Conservation (phyloP, 352 stramenopile species). For the Pythium periplocum region DNA sequence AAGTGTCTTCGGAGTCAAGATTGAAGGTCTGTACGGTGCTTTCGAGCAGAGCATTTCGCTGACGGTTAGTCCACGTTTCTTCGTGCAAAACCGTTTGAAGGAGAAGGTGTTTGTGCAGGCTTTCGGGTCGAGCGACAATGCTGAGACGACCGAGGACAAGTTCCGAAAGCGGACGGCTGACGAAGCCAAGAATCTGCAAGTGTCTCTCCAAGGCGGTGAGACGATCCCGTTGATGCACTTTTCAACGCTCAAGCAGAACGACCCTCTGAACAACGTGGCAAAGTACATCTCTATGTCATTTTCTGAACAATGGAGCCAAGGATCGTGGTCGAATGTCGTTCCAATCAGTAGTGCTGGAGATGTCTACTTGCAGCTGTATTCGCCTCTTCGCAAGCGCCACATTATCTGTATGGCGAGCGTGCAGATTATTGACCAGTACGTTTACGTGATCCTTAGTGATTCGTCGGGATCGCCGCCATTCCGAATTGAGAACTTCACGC, state of each 20-base stretch:
- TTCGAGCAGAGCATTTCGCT: constrained; percentile 75
- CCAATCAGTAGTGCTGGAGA: constrained; percentile 75
- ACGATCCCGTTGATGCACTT: constrained; percentile 78
- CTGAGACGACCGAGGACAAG: constrained; percentile 55
- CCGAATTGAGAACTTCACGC: constrained; percentile 87
- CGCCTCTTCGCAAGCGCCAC: constrained; percentile 55
- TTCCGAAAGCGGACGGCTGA: constrained; percentile 67
- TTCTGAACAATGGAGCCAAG: constrained; percentile 42
- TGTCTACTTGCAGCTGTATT: constrained; percentile 79
- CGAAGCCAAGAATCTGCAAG: constrained; percentile 50
- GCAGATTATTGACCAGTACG: constrained; percentile 86
- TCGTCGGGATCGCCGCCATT: constrained; percentile 76
- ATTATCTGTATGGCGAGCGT: constrained; percentile 83
- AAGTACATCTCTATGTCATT: constrained; percentile 85
- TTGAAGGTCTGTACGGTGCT: constrained; percentile 75
- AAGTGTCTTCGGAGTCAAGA: constrained; percentile 75
- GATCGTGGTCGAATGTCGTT: constrained; percentile 70
- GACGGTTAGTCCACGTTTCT: constrained; percentile 75
- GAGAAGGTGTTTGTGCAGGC: constrained; percentile 75
- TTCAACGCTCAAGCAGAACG: constrained; percentile 60
- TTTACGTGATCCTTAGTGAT: constrained; percentile 84
- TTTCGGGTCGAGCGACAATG: constrained; percentile 57
- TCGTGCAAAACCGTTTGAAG: constrained; percentile 78
- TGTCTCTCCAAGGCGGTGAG: constrained; percentile 49
- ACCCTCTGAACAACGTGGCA: constrained; percentile 48